Evolutionary conservation across 2,329 filamentous ascomycete species (phyloP).

Genomic region (Cladosporium halotolerans): DNA sequence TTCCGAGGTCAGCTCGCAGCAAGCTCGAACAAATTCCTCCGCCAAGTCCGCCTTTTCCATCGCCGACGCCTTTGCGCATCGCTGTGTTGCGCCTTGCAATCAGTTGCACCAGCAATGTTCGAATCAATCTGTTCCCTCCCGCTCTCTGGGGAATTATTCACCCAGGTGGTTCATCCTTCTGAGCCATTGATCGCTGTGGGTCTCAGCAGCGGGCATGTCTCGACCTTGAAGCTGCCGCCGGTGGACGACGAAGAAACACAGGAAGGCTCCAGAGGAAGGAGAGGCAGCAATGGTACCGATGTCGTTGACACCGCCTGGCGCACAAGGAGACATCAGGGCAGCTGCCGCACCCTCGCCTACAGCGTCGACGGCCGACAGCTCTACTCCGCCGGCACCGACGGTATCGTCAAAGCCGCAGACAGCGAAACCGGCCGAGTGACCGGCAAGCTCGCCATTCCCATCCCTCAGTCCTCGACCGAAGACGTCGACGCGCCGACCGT

Average conservation of each 20-base stretch:
- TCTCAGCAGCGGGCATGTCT: slow-evolving; percentile 75
- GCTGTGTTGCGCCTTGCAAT: background rate
- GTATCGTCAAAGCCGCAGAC: slow-evolving; percentile 56
- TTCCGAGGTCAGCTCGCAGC: background rate
- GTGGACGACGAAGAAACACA: slow-evolving; percentile 44
- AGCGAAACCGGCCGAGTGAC: slow-evolving; percentile 59
- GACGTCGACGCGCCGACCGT: slow-evolving; percentile 68
- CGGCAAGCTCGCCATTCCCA: slow-evolving; percentile 74
- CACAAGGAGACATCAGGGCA: slow-evolving; percentile 87
- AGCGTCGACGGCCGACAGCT: slow-evolving; percentile 67
- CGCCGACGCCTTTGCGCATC: background rate
- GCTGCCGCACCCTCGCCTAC: slow-evolving; percentile 77
- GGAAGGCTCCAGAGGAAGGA: slow-evolving; percentile 24
- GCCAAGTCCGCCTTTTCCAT: background rate
- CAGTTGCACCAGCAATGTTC: slow-evolving; percentile 54
- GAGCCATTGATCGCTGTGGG: slow-evolving; percentile 83
- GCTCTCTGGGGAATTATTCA: slow-evolving; percentile 77
- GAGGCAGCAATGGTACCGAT: slow-evolving; percentile 57
- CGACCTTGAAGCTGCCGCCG: slow-evolving; percentile 67
- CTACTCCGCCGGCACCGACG: slow-evolving; percentile 57
- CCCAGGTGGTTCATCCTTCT: slow-evolving; percentile 77
- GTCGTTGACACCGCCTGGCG: slow-evolving; percentile 79
- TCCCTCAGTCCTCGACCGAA: slow-evolving; percentile 36
- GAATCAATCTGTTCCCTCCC: slow-evolving; percentile 89
- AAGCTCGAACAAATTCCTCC: slow-evolving; percentile 6